Evolutionary conservation across 2,329 filamentous ascomycete genomes (phyloP).

Genomic region (Ophiostoma perfectum): DNA sequence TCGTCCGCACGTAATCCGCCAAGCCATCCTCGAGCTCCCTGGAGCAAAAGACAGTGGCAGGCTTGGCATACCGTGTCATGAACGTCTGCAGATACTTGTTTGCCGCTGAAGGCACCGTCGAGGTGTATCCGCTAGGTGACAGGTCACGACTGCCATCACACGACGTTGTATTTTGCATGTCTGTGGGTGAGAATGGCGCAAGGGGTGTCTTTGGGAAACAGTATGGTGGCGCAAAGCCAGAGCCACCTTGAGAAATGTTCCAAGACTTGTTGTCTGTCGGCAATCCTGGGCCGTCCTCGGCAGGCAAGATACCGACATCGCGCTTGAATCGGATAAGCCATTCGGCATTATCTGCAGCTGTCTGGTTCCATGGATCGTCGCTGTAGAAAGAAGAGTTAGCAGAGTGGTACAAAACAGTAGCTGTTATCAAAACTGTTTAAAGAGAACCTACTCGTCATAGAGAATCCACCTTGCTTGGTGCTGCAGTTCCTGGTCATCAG

Average conservation of each 20-base stretch:
- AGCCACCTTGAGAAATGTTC: constrained; percentile 46
- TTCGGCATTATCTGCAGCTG: constrained; percentile 57
- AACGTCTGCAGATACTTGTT: constrained; percentile 46
- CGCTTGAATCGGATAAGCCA: constrained; percentile 61
- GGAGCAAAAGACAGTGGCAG: constrained; percentile 52
- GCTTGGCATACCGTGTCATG: constrained; percentile 41
- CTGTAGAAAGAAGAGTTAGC: constrained; percentile 31
- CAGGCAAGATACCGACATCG: constrained; percentile 46
- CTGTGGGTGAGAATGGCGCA: constrained; percentile 33
- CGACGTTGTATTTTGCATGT: constrained; percentile 27
- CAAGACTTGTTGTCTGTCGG: constrained; percentile 37
- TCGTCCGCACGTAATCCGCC: constrained; percentile 42
- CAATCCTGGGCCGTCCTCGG: constrained; percentile 48
- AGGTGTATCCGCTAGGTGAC: constrained; percentile 22
- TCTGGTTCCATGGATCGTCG: constrained; percentile 61
- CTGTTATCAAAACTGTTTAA: too few species aligned
- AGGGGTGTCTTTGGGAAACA: constrained; percentile 41
- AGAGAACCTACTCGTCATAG: constrained; percentile 52
- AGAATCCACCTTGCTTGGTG: constrained; percentile 59
- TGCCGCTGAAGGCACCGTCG: constrained; percentile 39
- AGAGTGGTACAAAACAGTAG: neutral
- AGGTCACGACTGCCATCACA: constrained; percentile 35
- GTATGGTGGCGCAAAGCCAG: constrained; percentile 53
- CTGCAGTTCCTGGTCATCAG: constrained; percentile 57
- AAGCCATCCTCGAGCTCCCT: constrained; percentile 54